Conservation (phyloP, 148 eudicot genomes). For the Chenopodium berlandieri region DNA sequence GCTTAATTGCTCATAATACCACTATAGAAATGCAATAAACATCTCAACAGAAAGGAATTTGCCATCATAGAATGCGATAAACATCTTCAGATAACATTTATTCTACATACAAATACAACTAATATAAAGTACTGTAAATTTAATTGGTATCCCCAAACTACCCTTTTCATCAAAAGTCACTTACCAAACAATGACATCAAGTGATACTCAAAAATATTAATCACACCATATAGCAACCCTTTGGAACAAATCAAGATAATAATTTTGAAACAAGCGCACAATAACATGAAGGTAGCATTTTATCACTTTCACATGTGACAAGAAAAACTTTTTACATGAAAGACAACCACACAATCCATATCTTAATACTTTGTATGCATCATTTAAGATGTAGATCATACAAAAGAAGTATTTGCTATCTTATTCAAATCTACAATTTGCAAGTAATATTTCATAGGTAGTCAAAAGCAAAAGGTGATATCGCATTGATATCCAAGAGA, state of each 20-base stretch:
- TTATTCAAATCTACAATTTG: not conserved
- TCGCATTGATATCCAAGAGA: not conserved
- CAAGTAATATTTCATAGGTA: not conserved
- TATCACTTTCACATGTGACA: not conserved
- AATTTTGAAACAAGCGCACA: not conserved
- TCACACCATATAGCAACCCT: not conserved
- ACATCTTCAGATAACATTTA: not conserved
- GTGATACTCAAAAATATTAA: not conserved
- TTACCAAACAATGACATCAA: not conserved
- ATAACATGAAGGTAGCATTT: not conserved
- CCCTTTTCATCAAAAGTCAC: not conserved
- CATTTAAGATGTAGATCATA: not conserved
- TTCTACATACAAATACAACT: not conserved
- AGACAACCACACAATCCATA: not conserved
- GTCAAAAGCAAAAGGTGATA: not conserved
- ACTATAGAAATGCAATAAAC: not conserved
- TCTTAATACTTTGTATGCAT: not conserved
- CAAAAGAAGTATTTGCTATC: not conserved
- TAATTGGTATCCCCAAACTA: not conserved
- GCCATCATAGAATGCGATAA: not conserved
- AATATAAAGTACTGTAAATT: not conserved
- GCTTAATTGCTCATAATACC: too few species aligned
- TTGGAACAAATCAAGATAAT: not conserved
- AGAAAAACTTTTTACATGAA: not conserved
- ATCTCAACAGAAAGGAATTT: not conserved